Base-by-base conservation (phyloP, 2,329 filamentous ascomycete genomes). In the Canariomyces notabilis region DNA sequence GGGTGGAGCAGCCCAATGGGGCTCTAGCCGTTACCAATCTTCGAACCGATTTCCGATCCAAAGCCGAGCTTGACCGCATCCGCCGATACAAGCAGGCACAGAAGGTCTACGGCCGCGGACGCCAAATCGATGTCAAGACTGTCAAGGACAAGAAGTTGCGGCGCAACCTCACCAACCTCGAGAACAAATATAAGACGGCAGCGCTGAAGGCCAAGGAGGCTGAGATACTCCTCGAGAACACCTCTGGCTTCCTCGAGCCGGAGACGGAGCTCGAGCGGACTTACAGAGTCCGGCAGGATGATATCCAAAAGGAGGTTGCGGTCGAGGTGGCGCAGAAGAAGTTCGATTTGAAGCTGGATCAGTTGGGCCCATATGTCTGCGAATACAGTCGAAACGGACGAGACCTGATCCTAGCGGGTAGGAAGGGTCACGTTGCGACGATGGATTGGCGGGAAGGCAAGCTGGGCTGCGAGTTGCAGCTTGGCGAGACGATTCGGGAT, bases 361-460 rank as follows among this genome's bases (percentile, higher is more conserved):
- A 83, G 16, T 70, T 96, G 23, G 93, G 93, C 0, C 93, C 93
- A 1, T 98, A 98, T 61, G 73, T 83, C 1, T 85, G 83, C 62
- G 89, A 96, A 56, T 98, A 95, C 67, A 89, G 88, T 38, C 78
- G 89, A 36, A 97, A 95, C 61, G 93, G 93, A 38, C 80, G 87
- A 55, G 83, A 94, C 59, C 69, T 98, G 52, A 71, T 98, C 44
- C 74, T 98, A 26, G 89, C 85, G 11, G 90, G 93, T 21, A 77
- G 89, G 50, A 96, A 95, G 67, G 93, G 93, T 12, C 93, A 98
- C 79, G 75, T 98, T 55, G 91, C 93, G 46, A 91, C 87, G 1
- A 94, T 97, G 80, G 90, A 98, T 67, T 98, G 93, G 91, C 77
- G 91, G 53, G 85, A 86, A 57, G 91, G 90, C 34, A 95, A 90